phyloP scores from a whole-genome alignment of 1,284 basidiomycete species.

The Cutaneotrichosporon sp. region DNA sequence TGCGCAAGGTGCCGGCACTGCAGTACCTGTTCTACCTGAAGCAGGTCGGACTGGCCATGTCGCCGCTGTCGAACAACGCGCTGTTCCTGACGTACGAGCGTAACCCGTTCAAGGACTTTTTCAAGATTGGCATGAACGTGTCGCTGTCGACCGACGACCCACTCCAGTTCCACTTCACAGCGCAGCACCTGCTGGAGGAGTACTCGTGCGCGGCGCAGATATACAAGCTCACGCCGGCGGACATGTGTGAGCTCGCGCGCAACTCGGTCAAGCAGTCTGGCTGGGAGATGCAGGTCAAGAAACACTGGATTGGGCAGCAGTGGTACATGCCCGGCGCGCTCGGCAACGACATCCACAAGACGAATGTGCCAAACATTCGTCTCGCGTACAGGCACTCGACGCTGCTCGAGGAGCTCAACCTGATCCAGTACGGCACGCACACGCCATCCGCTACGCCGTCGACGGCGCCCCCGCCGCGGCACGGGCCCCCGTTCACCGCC shows the following conservation, averaged over 20 bases:
- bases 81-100: constrained; percentile 92
- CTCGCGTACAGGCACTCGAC: constrained; percentile 85
- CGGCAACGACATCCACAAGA: constrained; percentile 93
- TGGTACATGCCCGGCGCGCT: constrained; percentile 85
- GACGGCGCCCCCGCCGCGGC: background rate
- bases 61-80: constrained; percentile 94
- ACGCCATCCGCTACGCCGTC: constrained; percentile 31
- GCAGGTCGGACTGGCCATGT: constrained; percentile 97
- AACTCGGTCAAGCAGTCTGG: constrained; percentile 96
- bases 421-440: constrained; percentile 38
- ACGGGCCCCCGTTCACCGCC: background rate
- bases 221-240: constrained; percentile 71
- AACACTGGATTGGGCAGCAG: constrained; percentile 87
- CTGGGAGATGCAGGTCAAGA: constrained; percentile 98
- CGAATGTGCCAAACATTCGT: constrained; percentile 90
- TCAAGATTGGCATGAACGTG: constrained; percentile 93
- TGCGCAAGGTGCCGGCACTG: constrained; percentile 90
- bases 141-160: constrained; percentile 73
- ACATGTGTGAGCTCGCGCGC: constrained; percentile 80
- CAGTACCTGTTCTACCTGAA: constrained; percentile 90
- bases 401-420: constrained; percentile 69
- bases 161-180: constrained; percentile 89
- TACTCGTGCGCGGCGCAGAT: constrained; percentile 98
- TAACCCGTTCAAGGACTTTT: constrained; percentile 95
- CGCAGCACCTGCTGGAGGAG: constrained; percentile 90